Evolutionary conservation across 2,329 filamentous ascomycete species (phyloP).

Genomic region (Diplodia sapinea): DNA sequence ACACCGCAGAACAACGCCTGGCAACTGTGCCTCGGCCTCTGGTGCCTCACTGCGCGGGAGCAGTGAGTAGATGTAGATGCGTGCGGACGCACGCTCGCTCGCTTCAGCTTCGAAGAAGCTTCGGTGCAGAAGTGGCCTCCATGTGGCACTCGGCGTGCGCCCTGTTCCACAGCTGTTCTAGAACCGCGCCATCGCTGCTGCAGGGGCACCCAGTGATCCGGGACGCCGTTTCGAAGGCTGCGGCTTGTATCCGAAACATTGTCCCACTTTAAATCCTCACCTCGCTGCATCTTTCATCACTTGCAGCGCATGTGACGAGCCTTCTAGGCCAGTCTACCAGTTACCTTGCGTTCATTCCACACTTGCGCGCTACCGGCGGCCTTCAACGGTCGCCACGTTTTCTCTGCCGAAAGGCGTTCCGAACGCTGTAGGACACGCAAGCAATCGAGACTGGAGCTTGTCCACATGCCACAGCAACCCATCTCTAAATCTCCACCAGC

Average conservation of each 20-base stretch:
- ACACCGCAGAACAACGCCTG: neutral
- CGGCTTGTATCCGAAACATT: constrained; percentile 25
- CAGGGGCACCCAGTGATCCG: constrained; percentile 24
- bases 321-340: neutral
- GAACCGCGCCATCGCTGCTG: constrained; percentile 11
- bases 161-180: constrained; percentile 20
- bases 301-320: neutral
- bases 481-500: neutral
- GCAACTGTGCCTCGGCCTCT: neutral
- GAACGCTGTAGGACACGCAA: too few species aligned
- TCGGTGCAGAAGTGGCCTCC: constrained; percentile 1
- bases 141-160: constrained; percentile 3
- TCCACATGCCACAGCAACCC: neutral
- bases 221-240: constrained; percentile 11
- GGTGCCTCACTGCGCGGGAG: neutral
- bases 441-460: neutral
- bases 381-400: neutral
- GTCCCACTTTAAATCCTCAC: constrained; percentile 27
- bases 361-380: neutral
- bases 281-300: constrained; percentile 1
- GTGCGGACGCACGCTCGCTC: neutral
- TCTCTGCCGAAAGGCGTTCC: neutral
- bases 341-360: neutral
- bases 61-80: neutral
- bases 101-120: neutral